Base-by-base conservation (phyloP, 1,284 basidiomycete genomes). In the Ceratobasidium sp. region DNA sequence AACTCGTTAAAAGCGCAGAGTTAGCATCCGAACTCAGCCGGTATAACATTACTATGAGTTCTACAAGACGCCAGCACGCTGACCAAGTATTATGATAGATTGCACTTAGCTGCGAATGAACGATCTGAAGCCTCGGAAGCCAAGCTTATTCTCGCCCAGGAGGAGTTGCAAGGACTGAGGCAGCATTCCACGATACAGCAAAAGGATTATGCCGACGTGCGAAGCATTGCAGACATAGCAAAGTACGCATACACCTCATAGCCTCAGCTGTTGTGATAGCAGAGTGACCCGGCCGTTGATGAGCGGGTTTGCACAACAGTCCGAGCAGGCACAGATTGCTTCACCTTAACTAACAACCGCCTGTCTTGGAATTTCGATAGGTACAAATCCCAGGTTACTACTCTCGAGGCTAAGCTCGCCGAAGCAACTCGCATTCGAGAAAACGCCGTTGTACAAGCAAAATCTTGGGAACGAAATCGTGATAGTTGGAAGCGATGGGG, bases 401-500 rank as follows among this genome's bases (percentile, higher is more conserved):
- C 35, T 32, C 54, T 69, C n/a, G 66, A 58, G 46, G 13, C 35
- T 7, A 30, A 69, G n/a, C 52, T 69, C 9, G 28, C 41, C 11
- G 43, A 69, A 1, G 38, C 43, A 13, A 47, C 43, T 23, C 52
- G 52, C 18, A 23, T 41, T 11, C 52, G 66, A 23, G 66, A 69
- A n/a, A 41, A 54, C 11, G 66, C 66, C 8, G 52, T 69, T 14
- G 66, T 43, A 1, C 52, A 69, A 69, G 28, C 46, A 13, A 54
- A 69, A 16, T 41, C 26, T 11, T 69, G 66, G 66, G 41, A 69
- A 23, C 38, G 57, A 54, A 69, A 69, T 28, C 35, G 66, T n/a
- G 52, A 54, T 41, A 46, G 26, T 41, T 69, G 66, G 66, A 69
- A 69, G 30, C 66, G 66, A 14, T 69, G 66, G 66, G 66, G 66